Evolutionary conservation across 192 early-diverging fungal species (phyloP), one percentile per base, ranked within the genome.

Genomic region (Coemansia asiatica): DNA sequence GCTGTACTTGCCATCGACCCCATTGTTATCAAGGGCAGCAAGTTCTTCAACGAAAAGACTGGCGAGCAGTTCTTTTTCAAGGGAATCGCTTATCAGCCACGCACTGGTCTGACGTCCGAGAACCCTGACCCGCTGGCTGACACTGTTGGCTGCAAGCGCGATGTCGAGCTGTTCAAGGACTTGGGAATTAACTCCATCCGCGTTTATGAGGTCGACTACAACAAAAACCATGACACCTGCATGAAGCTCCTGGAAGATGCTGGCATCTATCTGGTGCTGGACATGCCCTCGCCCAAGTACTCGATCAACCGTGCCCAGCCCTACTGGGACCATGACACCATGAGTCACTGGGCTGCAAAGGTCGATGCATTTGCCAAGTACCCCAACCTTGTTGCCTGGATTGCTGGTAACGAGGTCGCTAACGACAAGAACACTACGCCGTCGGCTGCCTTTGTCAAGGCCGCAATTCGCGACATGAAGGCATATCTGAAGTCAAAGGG

Each of bases 401-500:
- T 92, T 72, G 86, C 86, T 22, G 90, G 90, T 18, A 91, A 92
- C 74, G 89, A 92, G 71, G 90, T 90, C 1, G 86, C 88, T 15
- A 90, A 89, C 71, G 82, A 86, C 57, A 76, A 77, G 40, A 77
- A 85, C 18, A 88, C 83, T 10, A 89, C 89, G 12, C 61, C 79
- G 8, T 85, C 87, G 16, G 85, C 90, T 7, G 87, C 85, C 0
- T 88, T 82, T 67, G 89, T 89, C 63, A 86, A 87, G 64, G 90
- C 87, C 8, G 69, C 84, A 5, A 67, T 90, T 21, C 81, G 90
- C 29, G 90, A 92, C 63, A 81, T 85, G 25, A 90, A 89, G 68
- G 75, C 71, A 12, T 92, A 90, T 58, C 75, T 89, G 25, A 67
- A 62, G 48, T 75, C 68, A 31, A 77, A 84, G 56, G 57, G 71